Evolutionary conservation across 345 rosid genomes (phyloP).

Genomic region (Gossypioides kirkii): DNA sequence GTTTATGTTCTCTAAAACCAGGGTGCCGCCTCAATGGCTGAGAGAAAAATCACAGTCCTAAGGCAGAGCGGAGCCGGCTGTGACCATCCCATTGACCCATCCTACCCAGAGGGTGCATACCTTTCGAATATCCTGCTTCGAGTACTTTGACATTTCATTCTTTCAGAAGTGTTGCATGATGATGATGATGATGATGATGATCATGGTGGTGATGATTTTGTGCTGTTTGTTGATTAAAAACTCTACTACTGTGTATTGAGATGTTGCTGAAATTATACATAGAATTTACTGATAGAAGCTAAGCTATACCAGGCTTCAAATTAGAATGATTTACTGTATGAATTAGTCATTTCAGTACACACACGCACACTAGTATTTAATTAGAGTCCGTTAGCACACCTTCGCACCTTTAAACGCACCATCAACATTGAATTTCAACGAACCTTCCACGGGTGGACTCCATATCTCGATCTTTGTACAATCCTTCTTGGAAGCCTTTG

Average conservation of each 20-base stretch:
- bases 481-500: too few species aligned
- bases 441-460: too few species aligned
- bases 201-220: background rate
- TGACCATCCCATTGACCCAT: slow-evolving; percentile 83
- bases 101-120: slow-evolving; percentile 82
- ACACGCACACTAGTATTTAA: too few species aligned
- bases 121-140: slow-evolving; percentile 62
- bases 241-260: background rate
- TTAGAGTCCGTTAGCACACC: too few species aligned
- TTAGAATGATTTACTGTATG: background rate
- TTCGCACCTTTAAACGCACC: too few species aligned
- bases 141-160: slow-evolving; percentile 25
- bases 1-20: slow-evolving; percentile 8
- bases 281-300: background rate
- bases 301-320: background rate
- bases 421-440: too few species aligned
- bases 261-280: background rate
- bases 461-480: too few species aligned
- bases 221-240: background rate
- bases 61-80: slow-evolving; percentile 74
- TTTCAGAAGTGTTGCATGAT: background rate
- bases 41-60: slow-evolving; percentile 58
- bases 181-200: background rate
- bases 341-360: too few species aligned
- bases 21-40: slow-evolving; percentile 68